Evolutionary conservation across 331 rosid species (phyloP).

Genomic region (Phaseolus coccineus): DNA sequence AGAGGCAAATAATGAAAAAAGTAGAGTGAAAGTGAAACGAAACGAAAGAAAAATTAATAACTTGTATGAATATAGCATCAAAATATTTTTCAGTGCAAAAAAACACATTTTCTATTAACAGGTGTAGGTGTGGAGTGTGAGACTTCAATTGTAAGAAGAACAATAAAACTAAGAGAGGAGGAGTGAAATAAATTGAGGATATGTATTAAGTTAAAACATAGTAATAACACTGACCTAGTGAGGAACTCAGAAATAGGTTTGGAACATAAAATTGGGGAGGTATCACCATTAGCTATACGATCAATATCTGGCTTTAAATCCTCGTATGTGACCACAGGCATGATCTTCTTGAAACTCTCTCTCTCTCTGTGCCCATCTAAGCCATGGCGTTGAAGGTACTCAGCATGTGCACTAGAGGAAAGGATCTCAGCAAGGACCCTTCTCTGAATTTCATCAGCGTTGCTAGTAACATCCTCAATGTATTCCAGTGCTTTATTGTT

Average conservation of each 20-base stretch:
- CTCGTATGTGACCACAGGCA: slow-evolving; percentile 76
- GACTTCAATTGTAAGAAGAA: not conserved
- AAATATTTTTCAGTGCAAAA: not conserved
- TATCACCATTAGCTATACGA: slow-evolving; percentile 79
- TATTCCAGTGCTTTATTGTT: slow-evolving; percentile 62
- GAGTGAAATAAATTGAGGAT: no score
- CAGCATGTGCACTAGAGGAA: slow-evolving; percentile 61
- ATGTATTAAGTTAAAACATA: not conserved
- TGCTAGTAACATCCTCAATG: slow-evolving; percentile 72
- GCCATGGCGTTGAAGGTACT: slow-evolving; percentile 72
- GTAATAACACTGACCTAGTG: slow-evolving; percentile 56
- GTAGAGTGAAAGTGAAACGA: not conserved
- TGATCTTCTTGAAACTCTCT: slow-evolving; percentile 62
- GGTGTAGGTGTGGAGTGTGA: not conserved
- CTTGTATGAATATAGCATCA: not conserved
- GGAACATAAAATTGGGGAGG: slow-evolving; percentile 72
- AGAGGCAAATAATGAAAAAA: not conserved
- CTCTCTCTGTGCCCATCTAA: slow-evolving; percentile 63
- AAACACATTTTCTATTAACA: not conserved
- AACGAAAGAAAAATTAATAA: not conserved
- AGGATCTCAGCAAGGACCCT: slow-evolving; percentile 67
- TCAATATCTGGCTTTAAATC: slow-evolving; percentile 63
- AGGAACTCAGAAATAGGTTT: slow-evolving; percentile 82
- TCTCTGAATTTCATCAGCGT: slow-evolving; percentile 61
- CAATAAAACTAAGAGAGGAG: not conserved